These are phyloP conservation scores for Neurospora sp. DNA, from an alignment of 495 filamentous ascomycete genomes.

Conservation along the genomic window DNA sequence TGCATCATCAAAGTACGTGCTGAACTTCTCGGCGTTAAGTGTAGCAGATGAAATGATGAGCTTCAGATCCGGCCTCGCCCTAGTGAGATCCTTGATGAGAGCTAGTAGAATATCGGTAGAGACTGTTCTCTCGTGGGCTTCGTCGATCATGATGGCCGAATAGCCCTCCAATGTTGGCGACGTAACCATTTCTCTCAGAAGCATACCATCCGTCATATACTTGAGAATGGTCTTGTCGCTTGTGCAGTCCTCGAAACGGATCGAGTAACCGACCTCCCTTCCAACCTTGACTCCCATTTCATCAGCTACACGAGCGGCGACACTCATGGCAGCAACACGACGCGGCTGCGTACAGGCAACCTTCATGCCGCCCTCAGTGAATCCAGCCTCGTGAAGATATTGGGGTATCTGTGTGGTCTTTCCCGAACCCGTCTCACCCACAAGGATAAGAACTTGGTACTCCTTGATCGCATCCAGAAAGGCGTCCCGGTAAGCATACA, in stretches of 20 bases:
- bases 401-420: constrained; percentile 88
- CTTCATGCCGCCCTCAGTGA: constrained; percentile 64
- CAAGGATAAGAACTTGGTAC: constrained; percentile 72
- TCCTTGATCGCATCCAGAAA: constrained; percentile 63
- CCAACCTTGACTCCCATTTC: constrained; percentile 88
- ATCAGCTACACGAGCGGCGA: constrained; percentile 87
- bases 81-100: constrained; percentile 83
- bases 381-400: constrained; percentile 84
- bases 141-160: constrained; percentile 89
- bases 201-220: constrained; percentile 98
- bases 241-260: constrained; percentile 91
- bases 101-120: constrained; percentile 87
- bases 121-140: constrained; percentile 90
- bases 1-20: constrained; percentile 84
- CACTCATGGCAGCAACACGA: constrained; percentile 92
- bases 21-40: constrained; percentile 90
- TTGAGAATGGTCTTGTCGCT: constrained; percentile 89
- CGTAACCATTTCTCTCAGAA: constrained; percentile 82
- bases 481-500: constrained; percentile 70
- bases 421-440: constrained; percentile 81
- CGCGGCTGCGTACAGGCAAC: constrained; percentile 82
- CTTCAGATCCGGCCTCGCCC: constrained; percentile 79
- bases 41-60: constrained; percentile 91
- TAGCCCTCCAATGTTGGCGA: constrained; percentile 83
- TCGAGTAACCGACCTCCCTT: constrained; percentile 89